Conservation (phyloP, 2,329 filamentous ascomycete species). For the Pestalotiopsis sp. region DNA sequence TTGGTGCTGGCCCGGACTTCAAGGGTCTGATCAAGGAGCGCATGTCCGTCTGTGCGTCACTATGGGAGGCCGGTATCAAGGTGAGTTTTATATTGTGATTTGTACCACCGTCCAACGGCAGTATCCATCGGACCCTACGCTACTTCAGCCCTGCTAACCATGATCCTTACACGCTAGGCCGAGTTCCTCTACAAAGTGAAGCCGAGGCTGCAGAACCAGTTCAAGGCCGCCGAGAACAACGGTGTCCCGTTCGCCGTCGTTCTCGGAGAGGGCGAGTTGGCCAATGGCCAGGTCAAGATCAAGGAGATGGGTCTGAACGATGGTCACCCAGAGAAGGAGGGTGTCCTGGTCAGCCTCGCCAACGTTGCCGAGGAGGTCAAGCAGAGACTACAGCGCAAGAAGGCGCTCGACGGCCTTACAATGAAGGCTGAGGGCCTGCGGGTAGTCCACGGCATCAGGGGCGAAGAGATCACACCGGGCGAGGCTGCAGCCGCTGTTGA, state of each 20-base stretch:
- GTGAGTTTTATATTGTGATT: conserved; percentile 37
- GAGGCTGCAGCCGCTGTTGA: conserved; percentile 14
- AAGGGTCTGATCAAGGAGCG: conserved; percentile 80
- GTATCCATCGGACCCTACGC: not conserved
- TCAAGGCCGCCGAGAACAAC: conserved; percentile 82
- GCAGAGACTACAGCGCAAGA: conserved; percentile 35
- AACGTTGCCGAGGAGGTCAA: conserved; percentile 68
- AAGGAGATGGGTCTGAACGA: conserved; percentile 77
- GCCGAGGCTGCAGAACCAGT: conserved; percentile 85
- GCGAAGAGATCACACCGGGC: conserved; percentile 32
- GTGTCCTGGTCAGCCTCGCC: conserved; percentile 69
- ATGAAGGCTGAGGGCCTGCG: conserved; percentile 46
- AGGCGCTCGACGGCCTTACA: conserved; percentile 45
- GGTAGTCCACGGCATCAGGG: conserved; percentile 50
- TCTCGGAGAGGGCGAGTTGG: conserved; percentile 87
- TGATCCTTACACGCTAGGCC: conserved; percentile 50
- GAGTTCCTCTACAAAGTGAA: conserved; percentile 91
- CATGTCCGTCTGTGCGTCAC: conserved; percentile 73
- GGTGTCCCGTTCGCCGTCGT: conserved; percentile 87
- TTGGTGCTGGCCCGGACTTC: conserved; percentile 79
- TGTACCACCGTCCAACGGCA: not conserved
- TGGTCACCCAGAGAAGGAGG: conserved; percentile 89
- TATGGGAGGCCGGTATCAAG: conserved; percentile 91
- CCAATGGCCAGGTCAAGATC: conserved; percentile 80
- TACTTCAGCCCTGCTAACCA: conserved; percentile 22